Evolutionary conservation across 305 asterid species (phyloP).

Genomic region (Fraxinus paxiana): DNA sequence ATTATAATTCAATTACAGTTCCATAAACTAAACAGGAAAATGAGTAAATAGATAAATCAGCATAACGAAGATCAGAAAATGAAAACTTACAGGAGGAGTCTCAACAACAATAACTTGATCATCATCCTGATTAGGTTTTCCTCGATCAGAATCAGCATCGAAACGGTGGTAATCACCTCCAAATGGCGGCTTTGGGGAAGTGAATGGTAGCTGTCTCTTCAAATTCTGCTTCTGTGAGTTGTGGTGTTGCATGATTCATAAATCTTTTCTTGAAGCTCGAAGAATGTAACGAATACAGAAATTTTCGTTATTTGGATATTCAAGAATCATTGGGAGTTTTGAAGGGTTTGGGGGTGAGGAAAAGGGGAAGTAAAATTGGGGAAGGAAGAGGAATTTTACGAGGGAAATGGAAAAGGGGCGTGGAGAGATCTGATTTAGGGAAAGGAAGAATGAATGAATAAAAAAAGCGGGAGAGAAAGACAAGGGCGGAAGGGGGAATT

Average conservation of each 20-base stretch:
- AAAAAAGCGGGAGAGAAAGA: conserved; percentile 44
- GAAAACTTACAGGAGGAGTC: conserved; percentile 57
- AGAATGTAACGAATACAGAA: not conserved
- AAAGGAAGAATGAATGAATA: conserved; percentile 30
- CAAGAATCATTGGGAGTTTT: conserved; percentile 15
- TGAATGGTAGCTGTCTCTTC: conserved; percentile 58
- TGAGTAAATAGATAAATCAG: not conserved
- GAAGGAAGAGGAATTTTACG: conserved; percentile 20
- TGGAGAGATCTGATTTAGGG: conserved; percentile 40
- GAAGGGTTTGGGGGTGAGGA: conserved; percentile 9
- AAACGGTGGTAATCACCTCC: conserved; percentile 74
- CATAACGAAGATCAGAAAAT: not conserved
- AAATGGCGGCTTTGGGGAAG: conserved; percentile 63
- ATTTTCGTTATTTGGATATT: conserved; percentile 6
- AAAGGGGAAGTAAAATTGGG: conserved; percentile 14
- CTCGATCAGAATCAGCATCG: conserved; percentile 34
- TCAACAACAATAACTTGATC: conserved; percentile 54
- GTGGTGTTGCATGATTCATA: conserved; percentile 42
- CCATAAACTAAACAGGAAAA: not conserved
- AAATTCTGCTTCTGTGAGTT: conserved; percentile 39
- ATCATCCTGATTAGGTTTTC: conserved; percentile 37
- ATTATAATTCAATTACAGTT: conserved; percentile 6
- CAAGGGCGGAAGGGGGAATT: not conserved
- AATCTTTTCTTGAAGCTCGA: conserved; percentile 26
- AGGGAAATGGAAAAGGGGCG: conserved; percentile 23